Base-by-base conservation (phyloP, 1,284 basidiomycete species). In the Ustilago trichophora region DNA sequence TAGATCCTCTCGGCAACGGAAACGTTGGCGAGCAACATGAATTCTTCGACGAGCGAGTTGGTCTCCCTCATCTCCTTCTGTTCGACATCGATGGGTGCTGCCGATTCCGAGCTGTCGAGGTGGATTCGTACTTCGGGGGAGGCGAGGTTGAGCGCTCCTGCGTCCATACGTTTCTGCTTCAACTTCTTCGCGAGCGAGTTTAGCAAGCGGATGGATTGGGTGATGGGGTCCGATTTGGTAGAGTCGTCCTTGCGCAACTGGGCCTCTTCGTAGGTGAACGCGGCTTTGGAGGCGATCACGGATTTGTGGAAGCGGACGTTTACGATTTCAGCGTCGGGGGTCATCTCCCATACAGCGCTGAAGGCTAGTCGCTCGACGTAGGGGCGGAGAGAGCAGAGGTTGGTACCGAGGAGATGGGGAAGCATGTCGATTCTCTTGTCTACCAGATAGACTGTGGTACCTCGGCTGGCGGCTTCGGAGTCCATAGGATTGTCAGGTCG, bases 381-480 rank as follows among this genome's bases (percentile, higher is more conserved):
- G 0, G 95, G 93, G 34, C 95, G 85, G 37, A 99, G 85, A 2
- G 93, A 97, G 81, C 96, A 99, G 7, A 99, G 84, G 75, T 98
- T 98, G 2, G 96, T 98, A 2, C 96, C 96, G 9, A 99, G 86
- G 9, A 99, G 85, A 15, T 90, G 86, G 0, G 96, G 96, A 48
- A 99, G 85, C 96, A 99, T 99, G 84, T 98, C 96, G 52, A 99
- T 95, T 32, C 96, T 90, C 83, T 95, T 96, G 85, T 99, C 96
- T 3, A 98, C 96, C 6, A 99, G 87, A 81, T 98, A 99, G 4
- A 99, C 96, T 0, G 96, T 98, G 1, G 95, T 98, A 11, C 96
- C 95, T 51, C 96, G 87, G 12, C 93, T 87, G 13, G 95, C 92
- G 15, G 96, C 96, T 82, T 99, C 96, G 31, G 85, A 88, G 75